A percentile compares a stretch with the other conserved stretches of the same genome.
Evolutionary conservation across 441 rosid species (phyloP).

Genomic region (Corymbia citriodora): DNA sequence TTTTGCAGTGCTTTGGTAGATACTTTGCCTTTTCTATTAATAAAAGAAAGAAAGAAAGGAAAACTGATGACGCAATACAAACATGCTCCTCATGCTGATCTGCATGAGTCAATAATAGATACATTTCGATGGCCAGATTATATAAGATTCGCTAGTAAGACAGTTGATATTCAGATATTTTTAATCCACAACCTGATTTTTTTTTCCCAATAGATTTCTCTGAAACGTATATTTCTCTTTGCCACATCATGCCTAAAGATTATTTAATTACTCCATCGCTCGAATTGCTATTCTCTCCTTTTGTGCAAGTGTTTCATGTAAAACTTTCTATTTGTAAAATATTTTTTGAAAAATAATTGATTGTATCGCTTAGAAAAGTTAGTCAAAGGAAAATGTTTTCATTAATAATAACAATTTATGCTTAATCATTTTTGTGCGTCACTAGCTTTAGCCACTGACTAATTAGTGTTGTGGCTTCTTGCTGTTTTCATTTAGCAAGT

Average conservation of each 20-base stretch:
- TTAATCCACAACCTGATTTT: background rate
- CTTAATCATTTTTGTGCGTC: background rate
- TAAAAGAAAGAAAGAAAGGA: background rate
- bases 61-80: background rate
- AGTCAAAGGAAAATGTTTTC: no score
- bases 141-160: background rate
- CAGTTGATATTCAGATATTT: background rate
- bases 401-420: background rate
- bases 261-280: background rate
- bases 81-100: background rate
- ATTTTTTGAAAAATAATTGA: no score
- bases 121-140: background rate
- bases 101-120: background rate
- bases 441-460: background rate
- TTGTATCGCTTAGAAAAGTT: no score
- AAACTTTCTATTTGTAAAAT: no score
- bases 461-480: background rate
- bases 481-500: background rate
- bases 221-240: background rate
- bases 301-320: no score
- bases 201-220: background rate
- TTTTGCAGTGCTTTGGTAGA: background rate
- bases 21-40: background rate
- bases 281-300: background rate
- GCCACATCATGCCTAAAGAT: background rate